Evolutionary conservation across 768 basidiomycete genomes (phyloP).

Genomic region (Leucosporidium creatinivorum): DNA sequence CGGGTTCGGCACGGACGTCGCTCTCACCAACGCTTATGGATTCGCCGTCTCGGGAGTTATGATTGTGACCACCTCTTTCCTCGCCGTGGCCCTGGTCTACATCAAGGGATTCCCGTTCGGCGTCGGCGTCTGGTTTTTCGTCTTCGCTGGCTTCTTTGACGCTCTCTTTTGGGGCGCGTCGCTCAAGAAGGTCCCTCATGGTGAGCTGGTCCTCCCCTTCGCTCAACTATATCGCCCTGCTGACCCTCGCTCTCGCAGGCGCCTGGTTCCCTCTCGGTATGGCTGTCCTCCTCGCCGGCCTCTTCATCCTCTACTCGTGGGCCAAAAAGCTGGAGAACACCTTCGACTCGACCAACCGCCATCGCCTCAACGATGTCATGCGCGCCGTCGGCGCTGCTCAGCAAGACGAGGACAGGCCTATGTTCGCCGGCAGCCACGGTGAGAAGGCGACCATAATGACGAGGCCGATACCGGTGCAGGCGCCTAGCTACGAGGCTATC

Average conservation of each 20-base stretch:
- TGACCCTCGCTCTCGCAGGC: not conserved
- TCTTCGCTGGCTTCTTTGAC: constrained; percentile 59
- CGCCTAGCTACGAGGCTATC: not conserved
- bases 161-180: constrained; percentile 63
- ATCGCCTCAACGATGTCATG: constrained; percentile 55
- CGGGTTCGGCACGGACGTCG: constrained; percentile 51
- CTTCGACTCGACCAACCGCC: constrained; percentile 55
- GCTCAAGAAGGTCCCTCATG: constrained; percentile 40
- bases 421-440: not conserved
- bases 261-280: constrained; percentile 23
- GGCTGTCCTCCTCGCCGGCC: not conserved
- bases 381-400: constrained; percentile 29
- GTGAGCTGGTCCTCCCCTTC: not conserved
- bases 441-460: constrained; percentile 1
- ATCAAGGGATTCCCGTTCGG: constrained; percentile 52
- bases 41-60: constrained; percentile 63
- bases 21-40: constrained; percentile 57
- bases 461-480: too few relatives aligned
- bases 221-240: not conserved
- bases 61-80: constrained; percentile 53
- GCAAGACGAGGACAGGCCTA: too few relatives aligned
- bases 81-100: constrained; percentile 45
- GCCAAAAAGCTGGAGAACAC: constrained; percentile 51
- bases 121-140: constrained; percentile 46
- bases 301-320: constrained; percentile 6